Evolutionary conservation across 1,284 basidiomycete species (phyloP).

Genomic region (Meripilus lineatus): DNA sequence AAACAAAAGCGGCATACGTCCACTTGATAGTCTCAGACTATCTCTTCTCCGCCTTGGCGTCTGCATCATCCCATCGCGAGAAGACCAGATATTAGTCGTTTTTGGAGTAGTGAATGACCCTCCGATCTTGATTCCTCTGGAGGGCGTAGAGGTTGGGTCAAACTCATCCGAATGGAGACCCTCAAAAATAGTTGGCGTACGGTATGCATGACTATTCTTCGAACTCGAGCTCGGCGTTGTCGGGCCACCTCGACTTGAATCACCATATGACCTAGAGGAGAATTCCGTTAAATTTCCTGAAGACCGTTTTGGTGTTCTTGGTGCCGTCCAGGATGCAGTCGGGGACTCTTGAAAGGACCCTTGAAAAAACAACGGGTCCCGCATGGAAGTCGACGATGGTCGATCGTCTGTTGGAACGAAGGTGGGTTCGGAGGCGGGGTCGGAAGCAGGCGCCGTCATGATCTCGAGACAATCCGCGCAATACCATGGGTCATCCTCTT

Average conservation of each 20-base stretch:
- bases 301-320: constrained; percentile 40
- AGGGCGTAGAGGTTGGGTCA: constrained; percentile 71
- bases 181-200: constrained; percentile 38
- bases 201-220: constrained; percentile 38
- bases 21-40: constrained; percentile 10
- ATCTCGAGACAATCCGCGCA: constrained; percentile 47
- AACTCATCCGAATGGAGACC: constrained; percentile 45
- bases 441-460: constrained; percentile 22
- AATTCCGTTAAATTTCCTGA: constrained; percentile 26
- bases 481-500: constrained; percentile 72
- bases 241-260: constrained; percentile 33
- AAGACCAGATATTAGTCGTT: constrained; percentile 36
- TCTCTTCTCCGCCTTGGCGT: constrained; percentile 39
- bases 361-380: constrained; percentile 56
- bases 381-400: constrained; percentile 26
- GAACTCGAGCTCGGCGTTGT: constrained; percentile 44
- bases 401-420: constrained; percentile 58
- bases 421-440: constrained; percentile 43
- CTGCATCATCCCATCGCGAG: constrained; percentile 38
- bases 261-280: constrained; percentile 25
- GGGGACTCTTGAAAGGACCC: constrained; percentile 48
- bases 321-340: constrained; percentile 36
- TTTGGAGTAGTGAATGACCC: constrained; percentile 57
- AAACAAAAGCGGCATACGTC: constrained; percentile 2
- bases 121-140: constrained; percentile 58